Evolutionary conservation across 345 rosid genomes (phyloP).

Genomic region (Eutrema yunnanense): DNA sequence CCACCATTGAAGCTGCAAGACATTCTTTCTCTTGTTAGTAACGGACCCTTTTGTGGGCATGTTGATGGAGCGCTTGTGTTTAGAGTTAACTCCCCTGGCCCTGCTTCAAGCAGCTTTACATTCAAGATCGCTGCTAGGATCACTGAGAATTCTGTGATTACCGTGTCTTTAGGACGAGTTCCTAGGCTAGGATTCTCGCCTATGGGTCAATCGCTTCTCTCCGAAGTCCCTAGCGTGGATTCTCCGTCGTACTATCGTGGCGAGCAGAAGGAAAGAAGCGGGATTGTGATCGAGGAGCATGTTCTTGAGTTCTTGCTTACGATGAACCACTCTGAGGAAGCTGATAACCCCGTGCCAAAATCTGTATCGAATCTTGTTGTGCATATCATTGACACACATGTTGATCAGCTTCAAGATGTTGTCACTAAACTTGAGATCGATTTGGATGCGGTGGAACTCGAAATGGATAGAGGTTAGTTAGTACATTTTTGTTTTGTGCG

Average conservation of each 20-base stretch:
- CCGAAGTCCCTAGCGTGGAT: constrained; percentile 87
- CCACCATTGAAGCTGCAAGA: constrained; percentile 96
- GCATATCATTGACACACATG: constrained; percentile 82
- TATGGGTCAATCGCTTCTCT: constrained; percentile 69
- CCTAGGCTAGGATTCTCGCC: constrained; percentile 92
- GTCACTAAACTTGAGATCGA: constrained; percentile 90
- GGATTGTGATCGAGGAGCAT: constrained; percentile 89
- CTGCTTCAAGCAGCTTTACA: constrained; percentile 66
- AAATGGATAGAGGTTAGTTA: constrained; percentile 83
- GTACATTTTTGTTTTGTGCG: background rate
- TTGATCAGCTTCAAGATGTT: constrained; percentile 91
- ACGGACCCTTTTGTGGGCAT: constrained; percentile 87
- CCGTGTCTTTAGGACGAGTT: constrained; percentile 86
- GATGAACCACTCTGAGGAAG: constrained; percentile 98
- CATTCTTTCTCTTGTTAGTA: constrained; percentile 86
- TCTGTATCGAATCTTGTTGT: constrained; percentile 85
- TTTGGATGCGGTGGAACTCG: constrained; percentile 77
- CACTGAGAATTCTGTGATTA: constrained; percentile 82
- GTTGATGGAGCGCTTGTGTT: constrained; percentile 93
- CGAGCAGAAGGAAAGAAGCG: constrained; percentile 55
- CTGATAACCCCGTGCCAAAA: constrained; percentile 91
- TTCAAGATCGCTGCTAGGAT: constrained; percentile 91
- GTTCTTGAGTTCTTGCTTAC: constrained; percentile 91
- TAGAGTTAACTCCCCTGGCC: constrained; percentile 94
- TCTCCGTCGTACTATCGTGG: constrained; percentile 39